phyloP scores from a whole-genome alignment of 441 rosid species.

The Raphanus hybrid region DNA sequence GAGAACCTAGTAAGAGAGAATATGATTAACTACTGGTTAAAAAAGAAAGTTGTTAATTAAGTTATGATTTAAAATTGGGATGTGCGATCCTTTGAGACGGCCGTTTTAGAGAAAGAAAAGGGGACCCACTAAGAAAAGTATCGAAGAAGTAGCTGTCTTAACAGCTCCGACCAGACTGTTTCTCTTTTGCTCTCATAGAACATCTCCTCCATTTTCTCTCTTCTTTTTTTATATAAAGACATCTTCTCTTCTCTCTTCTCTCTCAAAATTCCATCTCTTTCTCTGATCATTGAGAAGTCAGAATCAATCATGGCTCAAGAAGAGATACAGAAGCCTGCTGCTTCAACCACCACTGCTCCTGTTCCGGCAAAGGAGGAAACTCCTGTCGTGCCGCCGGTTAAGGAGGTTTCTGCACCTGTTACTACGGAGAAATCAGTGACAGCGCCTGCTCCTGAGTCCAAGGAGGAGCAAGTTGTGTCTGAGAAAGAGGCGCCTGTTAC shows the following conservation, averaged over 20 bases:
- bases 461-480: constrained; percentile 30
- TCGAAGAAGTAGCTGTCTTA: constrained; percentile 39
- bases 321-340: constrained; percentile 42
- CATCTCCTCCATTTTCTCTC: constrained; percentile 37
- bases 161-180: constrained; percentile 44
- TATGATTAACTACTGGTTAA: neutral
- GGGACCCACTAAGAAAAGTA: constrained; percentile 38
- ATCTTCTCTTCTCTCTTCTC: constrained; percentile 21
- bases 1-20: neutral
- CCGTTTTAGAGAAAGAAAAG: constrained; percentile 27
- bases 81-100: constrained; percentile 32
- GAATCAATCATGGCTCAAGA: constrained; percentile 43
- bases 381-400: constrained; percentile 30
- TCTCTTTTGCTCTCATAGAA: constrained; percentile 27
- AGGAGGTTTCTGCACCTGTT: constrained; percentile 44
- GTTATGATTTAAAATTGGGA: constrained; percentile 30
- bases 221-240: constrained; percentile 5
- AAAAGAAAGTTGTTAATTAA: constrained; percentile 6
- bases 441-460: constrained; percentile 38
- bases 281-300: constrained; percentile 12
- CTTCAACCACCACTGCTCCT: constrained; percentile 36
- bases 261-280: constrained; percentile 24
- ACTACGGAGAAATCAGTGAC: constrained; percentile 33
- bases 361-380: constrained; percentile 43
- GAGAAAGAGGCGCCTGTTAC: constrained; percentile 18